phyloP scores from a whole-genome alignment of 2,329 filamentous ascomycete species.

The Colletotrichum melonis region DNA sequence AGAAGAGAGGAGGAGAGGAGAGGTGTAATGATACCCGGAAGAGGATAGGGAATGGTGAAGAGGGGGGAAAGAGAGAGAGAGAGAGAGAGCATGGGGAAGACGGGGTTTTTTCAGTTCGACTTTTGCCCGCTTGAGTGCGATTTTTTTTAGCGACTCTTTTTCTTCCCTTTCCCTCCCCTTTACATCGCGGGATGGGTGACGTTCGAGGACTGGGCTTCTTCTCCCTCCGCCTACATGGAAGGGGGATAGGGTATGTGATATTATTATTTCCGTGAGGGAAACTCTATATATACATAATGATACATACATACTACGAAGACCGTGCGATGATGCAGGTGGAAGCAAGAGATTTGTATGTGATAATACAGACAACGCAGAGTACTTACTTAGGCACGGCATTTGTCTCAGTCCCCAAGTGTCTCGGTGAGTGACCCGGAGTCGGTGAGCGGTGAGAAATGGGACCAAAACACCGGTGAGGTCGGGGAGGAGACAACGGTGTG shows the following conservation, averaged over 20 bases:
- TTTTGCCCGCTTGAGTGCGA: not conserved
- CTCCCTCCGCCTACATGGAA: not conserved
- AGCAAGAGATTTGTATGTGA: too few species aligned
- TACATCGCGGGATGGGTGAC: not conserved
- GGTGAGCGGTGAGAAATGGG: constrained; percentile 1
- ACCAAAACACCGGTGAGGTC: not conserved
- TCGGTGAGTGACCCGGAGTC: not conserved
- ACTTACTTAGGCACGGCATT: too few species aligned
- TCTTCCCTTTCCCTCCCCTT: not conserved
- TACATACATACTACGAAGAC: not conserved
- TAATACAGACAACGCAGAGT: too few species aligned
- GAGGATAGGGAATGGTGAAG: not conserved
- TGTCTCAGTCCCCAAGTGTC: not conserved
- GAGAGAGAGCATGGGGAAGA: not conserved
- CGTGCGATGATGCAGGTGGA: too few species aligned
- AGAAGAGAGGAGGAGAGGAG: not conserved
- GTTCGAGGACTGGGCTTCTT: not conserved
- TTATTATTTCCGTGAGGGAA: not conserved
- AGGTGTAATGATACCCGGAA: constrained; percentile 26
- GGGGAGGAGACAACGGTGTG: not conserved
- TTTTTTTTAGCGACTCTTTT: not conserved
- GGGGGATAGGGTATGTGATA: not conserved
- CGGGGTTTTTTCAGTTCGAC: not conserved
- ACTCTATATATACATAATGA: constrained; percentile 12
- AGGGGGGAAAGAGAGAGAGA: not conserved